Evolutionary conservation across 2,329 filamentous ascomycete genomes (phyloP).

Genomic region (Dactylellina cionopaga): DNA sequence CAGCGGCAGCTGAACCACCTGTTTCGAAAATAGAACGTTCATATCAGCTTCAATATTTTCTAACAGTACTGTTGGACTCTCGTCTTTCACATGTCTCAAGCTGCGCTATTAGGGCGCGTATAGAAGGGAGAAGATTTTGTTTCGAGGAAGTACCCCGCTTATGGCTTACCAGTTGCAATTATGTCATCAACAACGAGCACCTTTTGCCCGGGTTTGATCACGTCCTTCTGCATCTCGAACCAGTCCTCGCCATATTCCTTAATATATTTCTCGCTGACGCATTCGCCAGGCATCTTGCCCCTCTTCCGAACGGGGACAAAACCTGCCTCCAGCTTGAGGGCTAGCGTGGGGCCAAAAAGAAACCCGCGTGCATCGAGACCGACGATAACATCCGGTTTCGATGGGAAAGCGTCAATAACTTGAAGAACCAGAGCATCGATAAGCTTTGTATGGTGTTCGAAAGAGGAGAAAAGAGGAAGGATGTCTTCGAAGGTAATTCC

Average conservation of each 20-base stretch:
- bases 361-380: slow-evolving; percentile 95
- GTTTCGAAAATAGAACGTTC: not conserved
- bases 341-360: slow-evolving; percentile 90
- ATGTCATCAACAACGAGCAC: slow-evolving; percentile 97
- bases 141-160: not conserved
- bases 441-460: slow-evolving; percentile 76
- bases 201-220: slow-evolving; percentile 84
- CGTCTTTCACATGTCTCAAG: too few relatives aligned
- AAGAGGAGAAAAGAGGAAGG: slow-evolving; percentile 89
- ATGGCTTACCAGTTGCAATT: slow-evolving; percentile 86
- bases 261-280: slow-evolving; percentile 83
- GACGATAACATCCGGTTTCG: slow-evolving; percentile 83
- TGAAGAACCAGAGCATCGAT: slow-evolving; percentile 87
- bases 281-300: slow-evolving; percentile 93
- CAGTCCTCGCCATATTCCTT: slow-evolving; percentile 97
- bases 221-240: slow-evolving; percentile 93
- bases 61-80: not conserved
- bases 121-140: not conserved
- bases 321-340: slow-evolving; percentile 79
- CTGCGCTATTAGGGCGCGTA: too few relatives aligned
- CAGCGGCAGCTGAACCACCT: slow-evolving; percentile 46
- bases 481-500: slow-evolving; percentile 98
- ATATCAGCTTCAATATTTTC: slow-evolving; percentile 12
- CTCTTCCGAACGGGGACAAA: slow-evolving; percentile 95
- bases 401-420: slow-evolving; percentile 71